phyloP scores from a whole-genome alignment of 2,329 filamentous ascomycete genomes.

The Nannizziopsis arthrosporioides region DNA sequence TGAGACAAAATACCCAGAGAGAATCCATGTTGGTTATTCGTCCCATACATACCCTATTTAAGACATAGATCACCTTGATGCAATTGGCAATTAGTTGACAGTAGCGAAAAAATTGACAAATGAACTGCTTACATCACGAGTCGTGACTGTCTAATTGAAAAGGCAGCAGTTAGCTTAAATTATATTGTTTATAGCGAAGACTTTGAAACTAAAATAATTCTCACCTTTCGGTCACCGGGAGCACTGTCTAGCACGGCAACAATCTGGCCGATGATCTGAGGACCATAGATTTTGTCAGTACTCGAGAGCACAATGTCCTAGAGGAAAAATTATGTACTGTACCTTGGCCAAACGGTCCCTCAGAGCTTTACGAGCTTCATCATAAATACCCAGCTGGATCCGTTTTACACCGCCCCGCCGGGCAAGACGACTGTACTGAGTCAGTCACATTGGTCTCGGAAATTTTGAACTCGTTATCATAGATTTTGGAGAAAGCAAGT shows the following conservation, averaged over 20 bases:
- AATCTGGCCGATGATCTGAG: constrained; percentile 20
- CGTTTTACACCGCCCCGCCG: constrained; percentile 26
- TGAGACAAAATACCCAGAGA: no score
- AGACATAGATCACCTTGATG: constrained; percentile 11
- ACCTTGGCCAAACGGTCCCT: constrained; percentile 19
- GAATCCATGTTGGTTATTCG: no score
- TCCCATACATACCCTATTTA: constrained; percentile 12
- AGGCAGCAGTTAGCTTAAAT: neutral
- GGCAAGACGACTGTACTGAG: constrained; percentile 23
- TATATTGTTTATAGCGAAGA: neutral
- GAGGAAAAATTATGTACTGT: constrained; percentile 9
- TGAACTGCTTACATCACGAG: constrained; percentile 15
- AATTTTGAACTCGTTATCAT: no score
- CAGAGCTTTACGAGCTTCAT: constrained; percentile 19
- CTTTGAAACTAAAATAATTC: neutral
- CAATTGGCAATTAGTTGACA: neutral
- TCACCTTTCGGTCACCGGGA: constrained; percentile 14
- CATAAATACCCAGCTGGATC: constrained; percentile 23
- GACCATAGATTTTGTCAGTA: neutral
- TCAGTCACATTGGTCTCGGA: neutral
- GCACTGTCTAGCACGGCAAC: constrained; percentile 19
- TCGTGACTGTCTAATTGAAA: constrained; percentile 15
- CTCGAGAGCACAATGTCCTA: no score
- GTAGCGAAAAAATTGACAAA: neutral
- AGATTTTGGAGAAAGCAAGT: no score